These are phyloP conservation scores for Aspergillus fischeri DNA, from an alignment of 2,329 filamentous ascomycete genomes.

Conservation along the genomic window DNA sequence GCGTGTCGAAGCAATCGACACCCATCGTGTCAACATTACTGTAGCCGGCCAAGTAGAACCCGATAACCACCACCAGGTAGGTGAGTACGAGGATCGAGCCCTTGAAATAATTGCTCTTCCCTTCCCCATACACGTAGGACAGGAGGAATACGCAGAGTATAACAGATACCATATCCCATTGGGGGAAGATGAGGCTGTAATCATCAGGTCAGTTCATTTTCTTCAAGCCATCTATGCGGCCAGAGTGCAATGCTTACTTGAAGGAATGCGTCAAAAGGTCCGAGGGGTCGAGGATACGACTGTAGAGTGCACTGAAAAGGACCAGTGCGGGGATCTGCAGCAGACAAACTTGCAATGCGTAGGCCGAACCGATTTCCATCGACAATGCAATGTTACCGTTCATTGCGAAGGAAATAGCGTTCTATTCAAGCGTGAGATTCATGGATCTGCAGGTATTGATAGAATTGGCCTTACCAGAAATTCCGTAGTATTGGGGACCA, in stretches of 20 bases:
- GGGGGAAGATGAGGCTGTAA: constrained; percentile 79
- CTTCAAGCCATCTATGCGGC: not conserved
- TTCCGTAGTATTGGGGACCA: constrained; percentile 97
- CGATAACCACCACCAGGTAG: constrained; percentile 85
- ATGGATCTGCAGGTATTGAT: not conserved
- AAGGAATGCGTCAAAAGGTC: constrained; percentile 52
- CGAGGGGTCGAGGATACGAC: constrained; percentile 50
- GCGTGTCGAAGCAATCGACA: constrained; percentile 44
- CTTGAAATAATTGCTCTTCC: constrained; percentile 99
- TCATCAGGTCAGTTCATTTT: not conserved
- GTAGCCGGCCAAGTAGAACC: constrained; percentile 81
- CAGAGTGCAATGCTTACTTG: constrained; percentile 40
- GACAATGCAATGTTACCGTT: constrained; percentile 97
- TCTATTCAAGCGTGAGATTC: constrained; percentile 48
- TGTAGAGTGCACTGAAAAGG: constrained; percentile 78
- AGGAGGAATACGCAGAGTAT: constrained; percentile 94
- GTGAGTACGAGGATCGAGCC: constrained; percentile 90
- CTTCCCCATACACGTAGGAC: constrained; percentile 96
- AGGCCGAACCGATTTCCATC: constrained; percentile 98
- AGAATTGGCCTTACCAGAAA: constrained; percentile 67
- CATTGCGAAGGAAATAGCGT: constrained; percentile 99
- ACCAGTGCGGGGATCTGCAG: constrained; percentile 92
- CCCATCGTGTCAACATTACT: constrained; percentile 50
- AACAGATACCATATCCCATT: constrained; percentile 98
- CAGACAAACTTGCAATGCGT: constrained; percentile 91